A percentile compares a stretch with the other conserved stretches of the same genome.
phyloP scores from a whole-genome alignment of 169 alveolate species.

The Hammondia hammondi region DNA sequence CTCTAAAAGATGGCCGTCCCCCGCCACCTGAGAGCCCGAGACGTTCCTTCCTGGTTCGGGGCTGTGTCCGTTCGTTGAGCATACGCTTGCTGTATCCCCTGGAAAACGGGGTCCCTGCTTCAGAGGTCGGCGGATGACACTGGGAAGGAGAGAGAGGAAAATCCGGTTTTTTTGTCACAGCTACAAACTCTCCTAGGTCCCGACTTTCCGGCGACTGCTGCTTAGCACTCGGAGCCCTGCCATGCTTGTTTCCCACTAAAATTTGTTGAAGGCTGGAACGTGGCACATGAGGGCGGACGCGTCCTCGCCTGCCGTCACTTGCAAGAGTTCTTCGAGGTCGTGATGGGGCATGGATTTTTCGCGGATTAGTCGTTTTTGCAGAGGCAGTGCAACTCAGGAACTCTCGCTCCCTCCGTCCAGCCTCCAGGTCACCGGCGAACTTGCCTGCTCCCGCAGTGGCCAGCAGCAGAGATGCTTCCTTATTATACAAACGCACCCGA shows the following conservation, averaged over 20 bases:
- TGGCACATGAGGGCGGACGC: not conserved
- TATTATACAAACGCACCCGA: conserved; percentile 19
- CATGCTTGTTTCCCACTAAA: too few species aligned
- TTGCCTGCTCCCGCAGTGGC: conserved; percentile 11
- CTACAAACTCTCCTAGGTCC: too few species aligned
- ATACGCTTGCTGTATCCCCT: not conserved
- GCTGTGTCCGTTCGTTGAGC: not conserved
- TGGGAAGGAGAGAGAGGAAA: too few species aligned
- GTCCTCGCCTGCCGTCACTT: not conserved
- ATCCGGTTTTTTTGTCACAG: too few species aligned
- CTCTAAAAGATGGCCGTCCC: not conserved
- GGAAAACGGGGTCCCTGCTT: not conserved
- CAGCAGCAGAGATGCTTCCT: conserved; percentile 7
- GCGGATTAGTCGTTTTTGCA: not conserved
- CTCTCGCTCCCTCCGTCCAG: not conserved
- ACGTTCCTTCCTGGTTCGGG: not conserved
- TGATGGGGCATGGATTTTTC: not conserved
- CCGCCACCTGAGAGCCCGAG: not conserved
- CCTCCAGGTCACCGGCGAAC: not conserved
- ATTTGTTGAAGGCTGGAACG: not conserved
- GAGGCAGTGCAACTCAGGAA: not conserved
- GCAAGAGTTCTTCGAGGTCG: not conserved
- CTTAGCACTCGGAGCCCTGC: too few species aligned
- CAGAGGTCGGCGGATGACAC: not conserved
- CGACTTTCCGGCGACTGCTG: too few species aligned